Evolutionary conservation across 2,329 filamentous ascomycete genomes (phyloP), one percentile per base, ranked within the genome.

Genomic region (Fusarium nelsonii): DNA sequence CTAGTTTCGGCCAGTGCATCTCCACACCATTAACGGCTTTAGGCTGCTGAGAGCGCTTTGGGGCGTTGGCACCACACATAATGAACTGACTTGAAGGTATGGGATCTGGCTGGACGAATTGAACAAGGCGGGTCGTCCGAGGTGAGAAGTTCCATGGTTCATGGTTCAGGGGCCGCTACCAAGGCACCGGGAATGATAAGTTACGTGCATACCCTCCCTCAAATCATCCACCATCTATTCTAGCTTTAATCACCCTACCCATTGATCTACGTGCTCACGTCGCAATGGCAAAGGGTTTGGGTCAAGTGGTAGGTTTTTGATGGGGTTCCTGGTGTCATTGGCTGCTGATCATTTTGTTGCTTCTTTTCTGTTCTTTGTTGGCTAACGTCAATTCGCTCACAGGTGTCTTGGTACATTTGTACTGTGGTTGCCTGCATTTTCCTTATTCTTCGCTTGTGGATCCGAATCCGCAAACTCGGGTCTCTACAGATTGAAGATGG

Each of bases 381-480:
- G 8, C 51, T 46, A 20, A 36, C 40, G 28, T 7, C 12, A 15
- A 14, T n/a, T 6, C 28, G 36, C 6, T 36, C 11, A 3, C 44
- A 73, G 71, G 30, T 73, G 34, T 73, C 71, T 12, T 73, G 71
- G 71, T 73, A 73, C 39, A 70, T 73, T 28, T 69, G 66, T 53
- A 72, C 71, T 28, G 58, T 41, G 16, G 52, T 65, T 23, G 71
- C 71, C 3, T 61, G 46, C 49, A 32, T 73, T 26, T 73, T 73
- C 16, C n/a, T 73, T 6, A 46, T 37, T 11, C 33, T 63, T 11
- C 58, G 71, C 14, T 28, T 73, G 33, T 73, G 69, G 69, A 58
- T 73, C 41, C 71, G 71, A n/a, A 5, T 58, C 7, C 54, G 59
- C 11, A 72, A 70, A 26, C 55, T 73, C 11, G 66, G 71, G 1